Percentiles rank a stretch among this genome's conserved stretches.
Evolutionary conservation across 352 stramenopile species (phyloP).

Genomic region (Globisporangium megalacanthum): DNA sequence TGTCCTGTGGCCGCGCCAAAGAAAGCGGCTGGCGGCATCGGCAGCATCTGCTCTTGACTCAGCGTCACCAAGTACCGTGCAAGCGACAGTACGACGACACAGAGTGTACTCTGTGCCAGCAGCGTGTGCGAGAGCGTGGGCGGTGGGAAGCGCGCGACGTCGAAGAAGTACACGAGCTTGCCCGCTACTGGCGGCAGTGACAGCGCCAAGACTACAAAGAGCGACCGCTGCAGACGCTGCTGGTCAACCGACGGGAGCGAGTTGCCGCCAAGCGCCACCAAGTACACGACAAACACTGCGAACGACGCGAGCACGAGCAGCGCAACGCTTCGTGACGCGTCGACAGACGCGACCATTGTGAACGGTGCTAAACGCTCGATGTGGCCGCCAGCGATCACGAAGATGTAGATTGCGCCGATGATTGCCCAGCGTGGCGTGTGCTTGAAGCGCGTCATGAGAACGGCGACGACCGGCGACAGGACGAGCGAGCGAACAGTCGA

Average conservation of each 20-base stretch:
- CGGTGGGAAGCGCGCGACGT: slow-evolving; percentile 37
- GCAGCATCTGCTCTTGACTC: slow-evolving; percentile 54
- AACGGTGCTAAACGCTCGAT: slow-evolving; percentile 23
- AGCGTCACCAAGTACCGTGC: slow-evolving; percentile 39
- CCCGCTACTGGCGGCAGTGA: slow-evolving; percentile 61
- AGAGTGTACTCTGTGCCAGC: slow-evolving; percentile 33
- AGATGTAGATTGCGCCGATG: slow-evolving; percentile 27
- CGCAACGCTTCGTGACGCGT: slow-evolving; percentile 33
- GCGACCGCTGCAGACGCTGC: slow-evolving; percentile 44
- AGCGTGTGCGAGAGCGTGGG: slow-evolving; percentile 35
- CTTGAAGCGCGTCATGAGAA: slow-evolving; percentile 20
- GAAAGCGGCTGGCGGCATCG: slow-evolving; percentile 66
- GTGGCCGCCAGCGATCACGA: slow-evolving; percentile 36
- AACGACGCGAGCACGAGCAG: slow-evolving; percentile 47
- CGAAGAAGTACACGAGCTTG: slow-evolving; percentile 55
- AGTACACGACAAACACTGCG: slow-evolving; percentile 36
- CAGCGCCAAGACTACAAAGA: slow-evolving; percentile 48
- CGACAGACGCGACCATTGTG: slow-evolving; percentile 13
- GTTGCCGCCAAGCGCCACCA: slow-evolving; percentile 41
- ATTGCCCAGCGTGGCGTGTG: slow-evolving; percentile 43
- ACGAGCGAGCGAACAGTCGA: slow-evolving; percentile 31
- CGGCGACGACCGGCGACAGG: slow-evolving; percentile 27
- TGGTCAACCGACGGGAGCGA: slow-evolving; percentile 35
- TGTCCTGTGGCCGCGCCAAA: slow-evolving; percentile 51
- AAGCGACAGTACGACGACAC: slow-evolving; percentile 31